A percentile compares a stretch with the other conserved stretches of the same genome.
Conservation (phyloP, 495 filamentous ascomycete genomes). For the Hypoxylon perforatum region DNA sequence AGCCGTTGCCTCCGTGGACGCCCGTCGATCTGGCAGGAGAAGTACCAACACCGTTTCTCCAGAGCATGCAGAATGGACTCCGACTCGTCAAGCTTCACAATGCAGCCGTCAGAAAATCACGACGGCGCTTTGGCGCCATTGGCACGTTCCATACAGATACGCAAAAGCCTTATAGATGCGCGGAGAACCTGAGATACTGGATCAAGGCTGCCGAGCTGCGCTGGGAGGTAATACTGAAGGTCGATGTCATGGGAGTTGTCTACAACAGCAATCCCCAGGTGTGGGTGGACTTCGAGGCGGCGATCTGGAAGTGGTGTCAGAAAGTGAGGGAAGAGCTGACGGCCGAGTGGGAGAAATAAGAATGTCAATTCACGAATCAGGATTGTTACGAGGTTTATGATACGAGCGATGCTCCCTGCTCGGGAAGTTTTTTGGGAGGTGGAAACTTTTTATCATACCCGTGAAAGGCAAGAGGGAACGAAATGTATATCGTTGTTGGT, state of each 20-base stretch:
- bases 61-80: slow-evolving; percentile 78
- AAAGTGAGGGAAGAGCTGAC: slow-evolving; percentile 80
- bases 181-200: slow-evolving; percentile 96
- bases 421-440: slow-evolving; percentile 8
- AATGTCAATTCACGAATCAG: slow-evolving; percentile 4
- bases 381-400: slow-evolving; percentile 36
- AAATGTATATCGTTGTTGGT: slow-evolving; percentile 5
- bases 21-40: slow-evolving; percentile 63
- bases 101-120: slow-evolving; percentile 82
- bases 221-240: slow-evolving; percentile 87
- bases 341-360: slow-evolving; percentile 48
- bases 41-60: slow-evolving; percentile 81
- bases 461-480: background rate
- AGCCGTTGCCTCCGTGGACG: slow-evolving; percentile 76
- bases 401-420: slow-evolving; percentile 33
- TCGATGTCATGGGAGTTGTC: slow-evolving; percentile 89
- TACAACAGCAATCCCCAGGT: slow-evolving; percentile 70
- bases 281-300: slow-evolving; percentile 83
- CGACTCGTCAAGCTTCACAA: slow-evolving; percentile 90
- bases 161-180: slow-evolving; percentile 90
- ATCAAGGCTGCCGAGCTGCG: slow-evolving; percentile 93
- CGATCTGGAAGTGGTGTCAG: slow-evolving; percentile 80
- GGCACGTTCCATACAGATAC: slow-evolving; percentile 88
- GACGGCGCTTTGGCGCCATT: slow-evolving; percentile 90
- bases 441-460: slow-evolving; percentile 7